Percentiles rank a stretch among this genome's conserved stretches.
Conservation (phyloP, 2,329 filamentous ascomycete genomes). For the Aspergillus aculeatinus region DNA sequence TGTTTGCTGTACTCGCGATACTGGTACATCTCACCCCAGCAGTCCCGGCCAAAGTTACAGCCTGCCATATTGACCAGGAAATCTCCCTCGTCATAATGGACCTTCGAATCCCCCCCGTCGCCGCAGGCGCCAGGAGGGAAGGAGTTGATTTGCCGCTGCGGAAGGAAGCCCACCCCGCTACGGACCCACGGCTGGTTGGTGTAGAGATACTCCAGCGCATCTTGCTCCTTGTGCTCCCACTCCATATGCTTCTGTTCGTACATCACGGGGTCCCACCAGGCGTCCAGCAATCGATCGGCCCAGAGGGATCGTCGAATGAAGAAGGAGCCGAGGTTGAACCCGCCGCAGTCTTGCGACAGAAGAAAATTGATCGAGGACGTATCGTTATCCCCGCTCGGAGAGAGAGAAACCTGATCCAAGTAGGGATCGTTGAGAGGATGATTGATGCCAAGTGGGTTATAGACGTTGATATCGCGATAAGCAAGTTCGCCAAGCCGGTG, state of each 20-base stretch:
- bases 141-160: slow-evolving; percentile 89
- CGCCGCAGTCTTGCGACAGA: slow-evolving; percentile 87
- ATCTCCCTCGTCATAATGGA: slow-evolving; percentile 88
- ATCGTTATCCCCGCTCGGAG: slow-evolving; percentile 73
- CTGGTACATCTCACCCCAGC: slow-evolving; percentile 96
- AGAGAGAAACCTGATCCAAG: slow-evolving; percentile 72
- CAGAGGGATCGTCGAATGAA: slow-evolving; percentile 82
- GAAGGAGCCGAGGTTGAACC: slow-evolving; percentile 96
- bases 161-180: slow-evolving; percentile 81
- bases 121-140: slow-evolving; percentile 89
- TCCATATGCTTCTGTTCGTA: slow-evolving; percentile 99
- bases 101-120: slow-evolving; percentile 57
- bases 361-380: slow-evolving; percentile 80
- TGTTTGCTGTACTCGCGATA: slow-evolving; percentile 89
- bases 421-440: slow-evolving; percentile 75
- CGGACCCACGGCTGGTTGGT: slow-evolving; percentile 88
- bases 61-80: slow-evolving; percentile 99
- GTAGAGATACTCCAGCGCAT: slow-evolving; percentile 91
- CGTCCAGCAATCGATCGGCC: slow-evolving; percentile 86
- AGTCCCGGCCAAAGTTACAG: slow-evolving; percentile 94
- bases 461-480: slow-evolving; percentile 94
- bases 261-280: slow-evolving; percentile 97
- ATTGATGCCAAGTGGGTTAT: slow-evolving; percentile 90
- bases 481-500: slow-evolving; percentile 69
- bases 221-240: slow-evolving; percentile 99